Conservation (phyloP, 2,329 filamentous ascomycete species). For the Oidium heveae region DNA sequence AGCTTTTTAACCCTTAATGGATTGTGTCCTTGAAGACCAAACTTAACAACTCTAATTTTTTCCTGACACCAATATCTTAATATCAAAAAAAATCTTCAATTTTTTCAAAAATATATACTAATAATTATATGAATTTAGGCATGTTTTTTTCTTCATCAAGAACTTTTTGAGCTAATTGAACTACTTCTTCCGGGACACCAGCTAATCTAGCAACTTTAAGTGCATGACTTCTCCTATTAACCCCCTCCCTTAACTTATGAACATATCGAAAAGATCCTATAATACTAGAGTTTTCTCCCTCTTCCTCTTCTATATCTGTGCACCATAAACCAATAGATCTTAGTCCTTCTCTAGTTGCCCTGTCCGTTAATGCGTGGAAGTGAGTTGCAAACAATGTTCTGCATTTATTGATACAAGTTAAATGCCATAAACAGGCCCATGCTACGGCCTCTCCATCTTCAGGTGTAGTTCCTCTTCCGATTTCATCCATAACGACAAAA, state of each 20-base stretch:
- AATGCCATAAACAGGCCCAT: constrained; percentile 65
- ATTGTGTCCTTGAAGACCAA: constrained; percentile 15
- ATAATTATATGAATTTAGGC: not conserved
- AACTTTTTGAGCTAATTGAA: constrained; percentile 31
- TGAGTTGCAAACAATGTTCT: constrained; percentile 84
- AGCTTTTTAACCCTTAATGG: constrained; percentile 18
- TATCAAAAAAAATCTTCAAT: constrained; percentile 27
- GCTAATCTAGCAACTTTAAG: constrained; percentile 83
- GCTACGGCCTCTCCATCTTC: constrained; percentile 78
- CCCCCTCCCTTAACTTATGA: constrained; percentile 54
- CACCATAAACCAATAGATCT: constrained; percentile 34
- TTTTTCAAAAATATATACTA: not conserved
- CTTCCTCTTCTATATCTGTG: constrained; percentile 58
- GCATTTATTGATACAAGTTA: constrained; percentile 53
- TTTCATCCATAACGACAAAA: constrained; percentile 97
- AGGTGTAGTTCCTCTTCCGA: constrained; percentile 80
- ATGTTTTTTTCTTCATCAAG: constrained; percentile 5
- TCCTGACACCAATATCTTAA: constrained; percentile 12
- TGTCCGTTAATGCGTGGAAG: constrained; percentile 64
- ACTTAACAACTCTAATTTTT: constrained; percentile 18
- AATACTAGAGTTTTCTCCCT: constrained; percentile 23
- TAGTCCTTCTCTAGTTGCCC: constrained; percentile 31
- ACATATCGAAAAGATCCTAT: constrained; percentile 45
- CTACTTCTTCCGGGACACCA: constrained; percentile 48
- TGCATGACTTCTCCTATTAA: constrained; percentile 74